Percentiles rank a stretch among this genome's conserved stretches.
These are phyloP conservation scores for Hymenoscyphus albidus DNA, from an alignment of 2,329 filamentous ascomycete species.

Conservation along the genomic window DNA sequence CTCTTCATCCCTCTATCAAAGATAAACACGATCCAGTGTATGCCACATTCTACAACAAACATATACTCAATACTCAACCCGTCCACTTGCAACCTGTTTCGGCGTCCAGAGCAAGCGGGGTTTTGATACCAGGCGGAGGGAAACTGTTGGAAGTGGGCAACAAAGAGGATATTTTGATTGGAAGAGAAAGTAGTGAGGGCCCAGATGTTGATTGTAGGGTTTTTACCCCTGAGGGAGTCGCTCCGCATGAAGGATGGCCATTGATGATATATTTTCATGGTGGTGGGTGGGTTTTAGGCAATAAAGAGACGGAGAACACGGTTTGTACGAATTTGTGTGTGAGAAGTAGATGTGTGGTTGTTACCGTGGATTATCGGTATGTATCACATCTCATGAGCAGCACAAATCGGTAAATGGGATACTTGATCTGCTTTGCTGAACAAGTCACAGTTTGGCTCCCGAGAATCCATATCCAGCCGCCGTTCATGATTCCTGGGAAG, in stretches of 20 bases:
- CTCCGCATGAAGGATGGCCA: slow-evolving; percentile 40
- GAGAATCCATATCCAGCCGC: slow-evolving; percentile 54
- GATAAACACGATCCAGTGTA: slow-evolving; percentile 28
- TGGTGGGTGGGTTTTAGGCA: slow-evolving; percentile 56
- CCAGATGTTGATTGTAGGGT: slow-evolving; percentile 45
- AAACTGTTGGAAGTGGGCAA: slow-evolving; percentile 43
- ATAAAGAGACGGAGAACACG: slow-evolving; percentile 54
- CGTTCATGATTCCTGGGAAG: slow-evolving; percentile 54
- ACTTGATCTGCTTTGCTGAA: background rate
- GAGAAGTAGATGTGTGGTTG: slow-evolving; percentile 47
- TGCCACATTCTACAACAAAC: slow-evolving; percentile 27
- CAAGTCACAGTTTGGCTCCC: slow-evolving; percentile 47
- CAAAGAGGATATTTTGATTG: slow-evolving; percentile 24
- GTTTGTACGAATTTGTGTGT: slow-evolving; percentile 53
- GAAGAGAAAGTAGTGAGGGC: slow-evolving; percentile 41
- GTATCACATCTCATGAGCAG: background rate
- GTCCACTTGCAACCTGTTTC: slow-evolving; percentile 52
- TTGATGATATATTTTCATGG: slow-evolving; percentile 55
- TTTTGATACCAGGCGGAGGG: slow-evolving; percentile 50
- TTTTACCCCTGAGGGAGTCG: slow-evolving; percentile 47
- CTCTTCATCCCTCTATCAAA: slow-evolving; percentile 26
- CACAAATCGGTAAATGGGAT: background rate
- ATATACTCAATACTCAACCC: slow-evolving; percentile 36
- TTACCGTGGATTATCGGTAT: slow-evolving; percentile 54
- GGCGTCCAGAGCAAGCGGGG: slow-evolving; percentile 47